Evolutionary conservation across 208 protist species (phyloP).

Genomic region (Crithidia bombi): DNA sequence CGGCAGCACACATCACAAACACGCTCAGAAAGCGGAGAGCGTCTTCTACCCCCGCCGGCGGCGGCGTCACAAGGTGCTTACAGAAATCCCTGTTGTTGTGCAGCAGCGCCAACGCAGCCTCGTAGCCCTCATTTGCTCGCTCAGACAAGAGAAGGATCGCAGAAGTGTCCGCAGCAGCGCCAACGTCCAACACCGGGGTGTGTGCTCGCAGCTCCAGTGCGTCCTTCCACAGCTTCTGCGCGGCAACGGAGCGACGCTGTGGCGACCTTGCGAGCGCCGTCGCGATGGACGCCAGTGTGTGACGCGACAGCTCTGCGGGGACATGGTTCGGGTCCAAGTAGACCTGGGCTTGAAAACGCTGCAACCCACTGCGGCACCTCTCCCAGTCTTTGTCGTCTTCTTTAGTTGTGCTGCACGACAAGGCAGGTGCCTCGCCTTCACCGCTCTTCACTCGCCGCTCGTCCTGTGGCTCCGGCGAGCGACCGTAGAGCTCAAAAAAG

Average conservation of each 20-base stretch:
- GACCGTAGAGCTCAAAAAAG: slow-evolving; percentile 40
- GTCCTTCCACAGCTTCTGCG: slow-evolving; percentile 22
- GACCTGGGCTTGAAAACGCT: slow-evolving; percentile 24
- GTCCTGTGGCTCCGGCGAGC: slow-evolving; percentile 1
- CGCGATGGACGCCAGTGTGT: slow-evolving; percentile 26
- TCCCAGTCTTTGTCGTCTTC: neutral
- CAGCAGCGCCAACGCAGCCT: neutral
- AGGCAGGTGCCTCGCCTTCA: neutral
- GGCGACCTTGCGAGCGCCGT: slow-evolving; percentile 20
- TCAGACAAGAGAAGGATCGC: slow-evolving; percentile 12
- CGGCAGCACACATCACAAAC: slow-evolving; percentile 10
- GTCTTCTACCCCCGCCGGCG: neutral
- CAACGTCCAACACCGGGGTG: slow-evolving; percentile 12
- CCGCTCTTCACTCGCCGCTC: neutral
- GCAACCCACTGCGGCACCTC: slow-evolving; percentile 17
- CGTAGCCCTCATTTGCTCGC: slow-evolving; percentile 3
- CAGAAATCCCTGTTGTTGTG: neutral
- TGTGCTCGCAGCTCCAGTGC: slow-evolving; percentile 20
- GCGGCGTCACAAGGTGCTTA: neutral
- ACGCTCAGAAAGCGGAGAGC: slow-evolving; percentile 26
- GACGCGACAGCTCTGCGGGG: slow-evolving; percentile 9
- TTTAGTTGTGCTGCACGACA: slow-evolving; percentile 8
- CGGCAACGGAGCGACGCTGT: slow-evolving; percentile 20
- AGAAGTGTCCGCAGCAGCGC: slow-evolving; percentile 5
- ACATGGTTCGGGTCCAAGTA: slow-evolving; percentile 31